Conservation (phyloP, 441 rosid genomes). For the Syzygium syzygioides region DNA sequence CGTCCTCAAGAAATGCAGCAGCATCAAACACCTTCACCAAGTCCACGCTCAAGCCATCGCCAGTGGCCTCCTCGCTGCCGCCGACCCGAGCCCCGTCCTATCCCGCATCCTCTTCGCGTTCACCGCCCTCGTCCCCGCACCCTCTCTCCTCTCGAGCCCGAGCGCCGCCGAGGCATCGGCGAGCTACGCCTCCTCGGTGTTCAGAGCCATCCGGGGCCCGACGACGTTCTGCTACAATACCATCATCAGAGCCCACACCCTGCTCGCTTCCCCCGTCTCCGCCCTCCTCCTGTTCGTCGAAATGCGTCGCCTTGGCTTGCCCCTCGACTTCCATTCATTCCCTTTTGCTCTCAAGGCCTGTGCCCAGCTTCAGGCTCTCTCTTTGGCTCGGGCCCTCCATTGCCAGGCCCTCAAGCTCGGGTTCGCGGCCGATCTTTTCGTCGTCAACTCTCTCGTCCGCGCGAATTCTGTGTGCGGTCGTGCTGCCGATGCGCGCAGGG, state of each 20-base stretch:
- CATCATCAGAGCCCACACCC: constrained; percentile 42
- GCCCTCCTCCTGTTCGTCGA: constrained; percentile 38
- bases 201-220: constrained; percentile 33
- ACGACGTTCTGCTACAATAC: constrained; percentile 49
- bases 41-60: constrained; percentile 41
- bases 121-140: constrained; percentile 10
- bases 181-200: constrained; percentile 30
- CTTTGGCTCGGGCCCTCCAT: constrained; percentile 31
- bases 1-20: constrained; percentile 28
- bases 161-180: neutral
- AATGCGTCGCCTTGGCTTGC: constrained; percentile 43
- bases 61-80: constrained; percentile 20
- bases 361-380: constrained; percentile 21
- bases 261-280: constrained; percentile 30
- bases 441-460: constrained; percentile 39
- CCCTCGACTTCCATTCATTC: constrained; percentile 51
- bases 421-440: constrained; percentile 37
- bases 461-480: constrained; percentile 16
- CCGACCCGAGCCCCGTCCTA: constrained; percentile 10
- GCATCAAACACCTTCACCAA: constrained; percentile 40
- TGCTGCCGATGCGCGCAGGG: constrained; percentile 18
- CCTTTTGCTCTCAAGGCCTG: constrained; percentile 63
- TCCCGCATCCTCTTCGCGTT: constrained; percentile 30
- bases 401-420: constrained; percentile 41
- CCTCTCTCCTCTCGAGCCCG: constrained; percentile 12